Evolutionary conservation across 1,284 basidiomycete species (phyloP).

Genomic region (Rhizopogon parksii): DNA sequence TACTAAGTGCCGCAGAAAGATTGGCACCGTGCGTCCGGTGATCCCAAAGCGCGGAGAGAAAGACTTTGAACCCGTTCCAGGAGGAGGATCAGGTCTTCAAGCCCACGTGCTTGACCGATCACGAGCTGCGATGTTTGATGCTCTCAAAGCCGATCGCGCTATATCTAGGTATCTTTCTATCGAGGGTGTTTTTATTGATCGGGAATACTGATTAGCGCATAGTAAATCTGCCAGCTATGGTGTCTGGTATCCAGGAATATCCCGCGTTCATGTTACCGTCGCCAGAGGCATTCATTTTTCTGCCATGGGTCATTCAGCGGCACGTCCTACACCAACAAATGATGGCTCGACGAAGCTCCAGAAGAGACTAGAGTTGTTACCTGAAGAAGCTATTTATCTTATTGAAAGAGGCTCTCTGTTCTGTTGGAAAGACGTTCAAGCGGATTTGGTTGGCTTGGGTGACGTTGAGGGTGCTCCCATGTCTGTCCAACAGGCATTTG

Average conservation of each 20-base stretch:
- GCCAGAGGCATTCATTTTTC: constrained; percentile 74
- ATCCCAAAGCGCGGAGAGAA: constrained; percentile 95
- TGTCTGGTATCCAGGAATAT: constrained; percentile 62
- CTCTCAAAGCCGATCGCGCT: constrained; percentile 66
- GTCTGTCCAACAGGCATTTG: constrained; percentile 87
- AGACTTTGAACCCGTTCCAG: constrained; percentile 82
- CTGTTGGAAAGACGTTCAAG: constrained; percentile 56
- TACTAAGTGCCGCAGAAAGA: constrained; percentile 17
- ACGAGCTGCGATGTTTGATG: constrained; percentile 78
- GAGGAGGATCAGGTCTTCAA: constrained; percentile 76
- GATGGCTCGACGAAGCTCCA: constrained; percentile 36
- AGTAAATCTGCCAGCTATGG: constrained; percentile 74
- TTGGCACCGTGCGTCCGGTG: constrained; percentile 33
- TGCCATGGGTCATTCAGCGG: constrained; percentile 69
- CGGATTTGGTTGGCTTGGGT: constrained; percentile 18
- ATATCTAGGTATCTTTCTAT: constrained; percentile 35
- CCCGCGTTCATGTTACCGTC: constrained; percentile 60
- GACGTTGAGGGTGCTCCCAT: constrained; percentile 59
- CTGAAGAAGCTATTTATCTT: constrained; percentile 91
- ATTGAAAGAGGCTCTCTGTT: constrained; percentile 84
- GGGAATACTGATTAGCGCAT: constrained; percentile 4
- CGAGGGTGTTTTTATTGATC: not conserved
- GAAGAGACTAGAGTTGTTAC: constrained; percentile 77
- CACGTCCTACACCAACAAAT: constrained; percentile 31
- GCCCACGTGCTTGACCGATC: constrained; percentile 64